Conservation (phyloP, 108 stramenopile genomes). For the Cylindrotheca fusiformis region DNA sequence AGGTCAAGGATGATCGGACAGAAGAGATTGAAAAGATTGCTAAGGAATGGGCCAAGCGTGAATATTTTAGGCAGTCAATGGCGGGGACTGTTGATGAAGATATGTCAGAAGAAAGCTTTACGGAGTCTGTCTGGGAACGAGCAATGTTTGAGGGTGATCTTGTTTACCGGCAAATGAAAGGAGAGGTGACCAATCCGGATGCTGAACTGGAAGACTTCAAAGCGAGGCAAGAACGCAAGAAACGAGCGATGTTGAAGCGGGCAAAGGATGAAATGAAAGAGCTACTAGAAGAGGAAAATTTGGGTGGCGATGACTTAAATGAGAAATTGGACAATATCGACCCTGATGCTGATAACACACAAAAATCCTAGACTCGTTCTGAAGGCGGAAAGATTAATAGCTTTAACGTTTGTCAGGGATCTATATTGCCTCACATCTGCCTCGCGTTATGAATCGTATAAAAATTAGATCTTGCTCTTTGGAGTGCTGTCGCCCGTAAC, state of each 20-base stretch:
- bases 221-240: conserved; percentile 46
- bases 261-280: conserved; percentile 50
- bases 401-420: too few species aligned
- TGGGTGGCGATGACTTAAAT: conserved; percentile 17
- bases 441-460: too few species aligned
- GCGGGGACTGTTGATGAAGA: conserved; percentile 38
- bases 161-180: conserved; percentile 50
- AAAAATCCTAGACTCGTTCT: too few species aligned
- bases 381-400: too few species aligned
- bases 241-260: conserved; percentile 42
- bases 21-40: conserved; percentile 61
- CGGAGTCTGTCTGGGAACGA: conserved; percentile 72
- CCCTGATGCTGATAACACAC: conserved; percentile 3
- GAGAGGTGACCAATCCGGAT: conserved; percentile 34
- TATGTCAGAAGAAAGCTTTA: conserved; percentile 64
- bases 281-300: conserved; percentile 40
- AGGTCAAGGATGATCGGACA: conserved; percentile 37
- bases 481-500: too few species aligned
- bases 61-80: conserved; percentile 61
- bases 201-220: conserved; percentile 49
- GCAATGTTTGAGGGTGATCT: conserved; percentile 75
- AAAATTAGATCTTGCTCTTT: too few species aligned
- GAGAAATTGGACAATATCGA: conserved; percentile 4
- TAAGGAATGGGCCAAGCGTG: conserved; percentile 77
- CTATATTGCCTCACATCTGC: too few species aligned